Evolutionary conservation across 306 rosid genomes (phyloP), one percentile per base, ranked within the genome.

Genomic region (Rubus idaeus): DNA sequence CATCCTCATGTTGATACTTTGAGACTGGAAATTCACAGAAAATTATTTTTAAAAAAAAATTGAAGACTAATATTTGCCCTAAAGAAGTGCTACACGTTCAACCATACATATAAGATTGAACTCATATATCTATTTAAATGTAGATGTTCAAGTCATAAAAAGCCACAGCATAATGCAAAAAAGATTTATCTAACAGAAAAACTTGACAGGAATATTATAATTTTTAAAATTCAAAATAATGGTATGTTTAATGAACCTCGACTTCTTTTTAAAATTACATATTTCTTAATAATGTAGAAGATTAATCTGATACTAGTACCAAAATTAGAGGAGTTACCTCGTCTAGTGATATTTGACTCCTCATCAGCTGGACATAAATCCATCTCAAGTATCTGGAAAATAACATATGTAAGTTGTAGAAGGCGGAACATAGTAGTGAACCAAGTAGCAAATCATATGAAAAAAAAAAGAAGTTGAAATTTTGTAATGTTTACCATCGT

Each of bases 381-480:
- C 98, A 91, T 93, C 78, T 84, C 91, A 66, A 93, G 95, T 85
- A 93, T 91, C 98, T 93, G 89, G 60, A 81, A 82, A n/a, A 75
- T 51, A 47, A 69, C 66, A 80, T 20, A 71, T 69, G 74, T 4
- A 73, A 75, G 55, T 78, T 75, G 70, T 70, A 74, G 60, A 80
- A 70, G 51, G 62, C 35, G 70, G 58, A 83, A 76, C 26, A 57
- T 26, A 37, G 42, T 76, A 55, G 75, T 60, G 73, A 76, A 14
- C 44, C 46, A 17, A 55, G 69, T 10, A 37, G 37, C 47, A 37
- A 69, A 57, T 35, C 41, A 40, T 20, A 70, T 73, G 10, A 49
- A 72, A 17, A 65, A 46, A 73, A 35, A 64, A 69, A 70, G 23
- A 79, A 80, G 42, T 30, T 5, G 8, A 58, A 52, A 78, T 75